These are phyloP conservation scores for Metschnikowia similis DNA, from an alignment of 805 yeast genomes.

Conservation along the genomic window DNA sequence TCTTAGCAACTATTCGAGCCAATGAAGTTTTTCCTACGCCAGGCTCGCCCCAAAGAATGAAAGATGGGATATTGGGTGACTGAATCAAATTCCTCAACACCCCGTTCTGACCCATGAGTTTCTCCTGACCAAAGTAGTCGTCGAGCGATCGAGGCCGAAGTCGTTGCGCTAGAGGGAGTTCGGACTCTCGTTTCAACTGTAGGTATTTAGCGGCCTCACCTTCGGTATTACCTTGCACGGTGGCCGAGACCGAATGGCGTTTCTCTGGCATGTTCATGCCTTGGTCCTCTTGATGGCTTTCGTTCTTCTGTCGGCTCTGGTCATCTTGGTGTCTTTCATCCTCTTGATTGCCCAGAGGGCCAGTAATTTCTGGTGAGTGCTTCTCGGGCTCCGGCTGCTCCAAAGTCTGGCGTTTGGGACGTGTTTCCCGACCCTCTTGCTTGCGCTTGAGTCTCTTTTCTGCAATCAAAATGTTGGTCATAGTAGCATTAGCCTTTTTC, in stretches of 20 bases:
- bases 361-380: background rate
- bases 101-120: constrained; percentile 36
- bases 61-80: constrained; percentile 35
- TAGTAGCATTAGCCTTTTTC: constrained; percentile 26
- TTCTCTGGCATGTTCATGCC: background rate
- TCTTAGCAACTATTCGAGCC: constrained; percentile 36
- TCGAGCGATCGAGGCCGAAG: constrained; percentile 35
- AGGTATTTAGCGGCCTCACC: background rate
- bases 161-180: constrained; percentile 37
- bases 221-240: background rate
- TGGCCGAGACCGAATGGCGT: background rate
- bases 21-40: constrained; percentile 44
- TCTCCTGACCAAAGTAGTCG: constrained; percentile 41
- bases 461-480: constrained; percentile 33
- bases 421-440: constrained; percentile 15
- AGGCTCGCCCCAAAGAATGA: constrained; percentile 42
- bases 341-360: background rate
- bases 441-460: constrained; percentile 25
- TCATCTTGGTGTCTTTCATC: background rate
- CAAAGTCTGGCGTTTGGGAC: constrained; percentile 2
- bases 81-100: constrained; percentile 30
- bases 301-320: background rate
- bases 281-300: background rate
- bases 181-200: constrained; percentile 18
- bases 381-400: background rate